Evolutionary conservation across 495 filamentous ascomycete species (phyloP).

Genomic region (Xylaria castorea): DNA sequence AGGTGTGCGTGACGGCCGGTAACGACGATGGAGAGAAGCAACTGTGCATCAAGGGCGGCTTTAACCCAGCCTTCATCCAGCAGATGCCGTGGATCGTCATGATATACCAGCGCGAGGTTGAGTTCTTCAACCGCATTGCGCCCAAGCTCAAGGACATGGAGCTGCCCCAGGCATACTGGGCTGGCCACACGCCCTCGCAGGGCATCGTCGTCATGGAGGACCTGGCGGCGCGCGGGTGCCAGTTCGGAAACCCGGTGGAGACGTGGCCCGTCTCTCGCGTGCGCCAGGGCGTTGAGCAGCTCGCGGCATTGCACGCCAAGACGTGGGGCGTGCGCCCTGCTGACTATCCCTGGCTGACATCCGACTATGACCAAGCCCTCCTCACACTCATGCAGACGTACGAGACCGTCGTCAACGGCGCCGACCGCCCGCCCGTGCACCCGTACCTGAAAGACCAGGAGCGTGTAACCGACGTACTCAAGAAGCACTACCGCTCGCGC

Average conservation of each 20-base stretch:
- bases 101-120: slow-evolving; percentile 44
- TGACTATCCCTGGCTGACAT: slow-evolving; percentile 40
- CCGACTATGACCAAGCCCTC: slow-evolving; percentile 35
- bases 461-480: slow-evolving; percentile 37
- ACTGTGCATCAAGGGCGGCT: slow-evolving; percentile 46
- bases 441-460: slow-evolving; percentile 36
- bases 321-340: slow-evolving; percentile 42
- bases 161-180: slow-evolving; percentile 47
- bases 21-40: slow-evolving; percentile 31
- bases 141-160: slow-evolving; percentile 39
- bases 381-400: slow-evolving; percentile 34
- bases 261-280: slow-evolving; percentile 35
- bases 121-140: slow-evolving; percentile 45
- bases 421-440: slow-evolving; percentile 37
- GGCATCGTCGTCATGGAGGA: slow-evolving; percentile 49
- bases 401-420: slow-evolving; percentile 34
- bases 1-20: slow-evolving; percentile 41
- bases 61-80: slow-evolving; percentile 41
- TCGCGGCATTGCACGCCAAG: slow-evolving; percentile 44
- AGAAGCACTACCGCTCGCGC: slow-evolving; percentile 40
- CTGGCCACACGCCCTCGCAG: slow-evolving; percentile 36
- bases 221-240: slow-evolving; percentile 35
- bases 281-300: slow-evolving; percentile 41
- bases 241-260: slow-evolving; percentile 40
- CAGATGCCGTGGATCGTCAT: slow-evolving; percentile 43